phyloP scores from a whole-genome alignment of 139 green algal species.

The Micromonas commoda region DNA sequence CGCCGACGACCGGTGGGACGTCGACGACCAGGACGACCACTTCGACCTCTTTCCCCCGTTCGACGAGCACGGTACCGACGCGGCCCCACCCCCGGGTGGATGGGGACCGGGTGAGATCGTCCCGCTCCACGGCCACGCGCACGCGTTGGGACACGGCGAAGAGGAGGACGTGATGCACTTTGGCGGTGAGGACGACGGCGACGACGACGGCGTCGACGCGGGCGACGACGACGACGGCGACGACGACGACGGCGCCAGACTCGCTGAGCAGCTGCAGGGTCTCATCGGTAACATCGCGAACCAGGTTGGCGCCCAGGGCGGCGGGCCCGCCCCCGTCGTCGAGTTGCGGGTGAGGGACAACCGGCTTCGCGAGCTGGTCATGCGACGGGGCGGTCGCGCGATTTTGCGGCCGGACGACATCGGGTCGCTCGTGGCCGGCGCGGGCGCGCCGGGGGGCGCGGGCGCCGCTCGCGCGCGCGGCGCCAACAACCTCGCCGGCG shows the following conservation, averaged over 20 bases:
- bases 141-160: no score
- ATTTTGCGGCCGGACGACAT: not conserved
- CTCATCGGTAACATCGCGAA: slow-evolving; percentile 9
- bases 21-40: no score
- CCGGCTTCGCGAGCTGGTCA: not conserved
- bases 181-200: slow-evolving; percentile 36
- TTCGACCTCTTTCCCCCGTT: no score
- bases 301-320: not conserved
- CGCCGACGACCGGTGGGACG: no score
- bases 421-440: no score
- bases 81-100: no score
- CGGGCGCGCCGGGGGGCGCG: no score
- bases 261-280: not conserved
- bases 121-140: no score
- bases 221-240: not conserved
- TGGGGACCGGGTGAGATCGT: no score
- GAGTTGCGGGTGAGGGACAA: not conserved
- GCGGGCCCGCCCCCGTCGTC: not conserved
- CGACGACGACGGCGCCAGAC: not conserved
- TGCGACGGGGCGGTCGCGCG: not conserved
- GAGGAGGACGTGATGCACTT: slow-evolving; percentile 33
- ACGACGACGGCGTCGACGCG: no score
- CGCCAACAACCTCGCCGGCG: not conserved
- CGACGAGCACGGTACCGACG: no score
- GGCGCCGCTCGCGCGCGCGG: no score